Base-by-base conservation (phyloP, 129 eudicot genomes). In the Escallonia herrerae region DNA sequence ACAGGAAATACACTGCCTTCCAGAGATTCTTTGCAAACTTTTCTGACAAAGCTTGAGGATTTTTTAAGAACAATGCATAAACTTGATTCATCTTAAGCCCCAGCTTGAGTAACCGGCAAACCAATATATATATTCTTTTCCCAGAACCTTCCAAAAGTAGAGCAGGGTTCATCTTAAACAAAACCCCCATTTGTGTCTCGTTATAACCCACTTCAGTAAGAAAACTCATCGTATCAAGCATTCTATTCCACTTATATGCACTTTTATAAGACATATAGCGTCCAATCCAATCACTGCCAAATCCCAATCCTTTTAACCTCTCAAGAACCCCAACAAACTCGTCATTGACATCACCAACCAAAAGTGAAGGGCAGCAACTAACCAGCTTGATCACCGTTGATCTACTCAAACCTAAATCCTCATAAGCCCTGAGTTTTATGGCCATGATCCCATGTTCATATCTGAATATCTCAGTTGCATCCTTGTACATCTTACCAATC, bases 141-240 rank as follows among this genome's bases (percentile, higher is more conserved):
- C 96, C 96, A 1, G 86, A 82, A n/a, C 80, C 86, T 44, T 79
- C 82, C 56, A 88, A 80, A 8, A 88, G 46, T 40, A 88, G 38
- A n/a, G 79, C 71, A 47, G 84, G 83, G 72, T 75, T 83, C 22
- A 58, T 69, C 40, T 40, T 62, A 15, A 88, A 73, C 72, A 88
- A 38, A 43, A 43, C 40, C 61, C 54, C 75, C 82, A 82, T 77
- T 65, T 80, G 76, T 14, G 47, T 60, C 66, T 82, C 72, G 5
- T 42, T 51, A 45, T 79, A 88, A 40, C 96, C 96, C n/a, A 84
- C 67, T 64, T 82, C 86, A 49, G 54, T 44, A 50, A 84, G 81
- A 73, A 88, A 88, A 60, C 66, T 51, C 77, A 88, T 58, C 0
- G 84, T 77, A 22, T 77, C 85, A 9, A 79, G 60, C 75, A 84